Base-by-base conservation (phyloP, 768 basidiomycete species). In the Lentinula aciculospora region DNA sequence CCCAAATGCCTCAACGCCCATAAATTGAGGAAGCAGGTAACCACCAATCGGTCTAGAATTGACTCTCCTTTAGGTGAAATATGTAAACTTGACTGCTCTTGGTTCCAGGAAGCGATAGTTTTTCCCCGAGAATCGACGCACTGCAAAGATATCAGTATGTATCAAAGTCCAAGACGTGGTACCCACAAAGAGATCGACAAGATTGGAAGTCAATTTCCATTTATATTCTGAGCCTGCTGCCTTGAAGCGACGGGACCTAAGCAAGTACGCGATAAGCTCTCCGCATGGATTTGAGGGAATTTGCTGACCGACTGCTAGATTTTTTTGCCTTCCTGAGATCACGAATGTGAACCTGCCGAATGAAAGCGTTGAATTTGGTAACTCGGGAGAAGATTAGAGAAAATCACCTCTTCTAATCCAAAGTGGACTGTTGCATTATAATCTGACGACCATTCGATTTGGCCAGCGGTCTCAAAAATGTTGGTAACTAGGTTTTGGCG, bases 161-260 rank as follows among this genome's bases (percentile, higher is more conserved):
- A 13, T 28, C 36, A 9, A 32, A 36, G 12, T 42, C 13, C 17
- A 15, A 23, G 17, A 15, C n/a, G 13, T 37, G 47, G 36, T 32
- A 66, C 81, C 61, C 63, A 83, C 82, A 56, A 75, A 69, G 51
- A 84, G 70, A 64, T 81, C 51, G 21, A 4, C 76, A 34, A 46
- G 59, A 49, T 71, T 72, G 51, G 78, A 75, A 49, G 67, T 65
- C 36, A 76, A 66, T 67, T 80, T 84, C 82, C 82, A 84, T 61
- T 83, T 84, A 71, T 83, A 84, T 62, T 80, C 77, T 28, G 70
- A 64, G 36, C 75, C 75, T 4, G 66, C 68, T 12, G 68, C 79
- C 62, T 77, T 82, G 71, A 83, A 84, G 27, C 82, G 69, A 58
- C 82, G 77, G 10, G 82, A 83, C 57, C 82, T 81, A 25, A 53